phyloP scores from a whole-genome alignment of 2,329 filamentous ascomycete genomes.

The Alternaria burnsii region DNA sequence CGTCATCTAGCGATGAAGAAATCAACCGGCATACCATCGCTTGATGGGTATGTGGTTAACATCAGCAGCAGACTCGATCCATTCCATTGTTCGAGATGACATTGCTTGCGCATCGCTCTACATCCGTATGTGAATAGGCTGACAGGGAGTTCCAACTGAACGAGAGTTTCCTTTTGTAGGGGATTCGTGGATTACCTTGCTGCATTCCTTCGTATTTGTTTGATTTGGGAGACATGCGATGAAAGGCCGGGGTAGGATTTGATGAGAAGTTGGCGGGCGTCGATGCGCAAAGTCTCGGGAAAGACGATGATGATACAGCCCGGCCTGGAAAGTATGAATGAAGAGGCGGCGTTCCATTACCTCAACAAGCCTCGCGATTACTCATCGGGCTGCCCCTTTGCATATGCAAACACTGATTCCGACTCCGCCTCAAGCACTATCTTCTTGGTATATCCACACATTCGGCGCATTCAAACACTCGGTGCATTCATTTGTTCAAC shows the following conservation, averaged over 20 bases:
- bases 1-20: not conserved
- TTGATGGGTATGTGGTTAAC: not conserved
- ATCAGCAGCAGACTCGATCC: not conserved
- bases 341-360: not conserved
- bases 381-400: not conserved
- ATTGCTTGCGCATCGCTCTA: not conserved
- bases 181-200: not conserved
- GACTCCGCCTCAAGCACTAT: not conserved
- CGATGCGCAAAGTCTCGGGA: not conserved
- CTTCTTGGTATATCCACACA: not conserved
- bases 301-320: not conserved
- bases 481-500: not conserved
- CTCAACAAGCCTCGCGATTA: not conserved
- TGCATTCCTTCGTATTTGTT: not conserved
- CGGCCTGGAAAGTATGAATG: not conserved
- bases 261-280: not conserved
- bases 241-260: not conserved
- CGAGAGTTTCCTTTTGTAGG: not conserved
- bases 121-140: not conserved
- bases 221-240: not conserved
- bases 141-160: not conserved
- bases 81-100: rapidly evolving
- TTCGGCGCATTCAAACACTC: not conserved
- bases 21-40: not conserved
- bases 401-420: not conserved